Evolutionary conservation across 768 basidiomycete genomes (phyloP).

Genomic region (Clavulina sp.): DNA sequence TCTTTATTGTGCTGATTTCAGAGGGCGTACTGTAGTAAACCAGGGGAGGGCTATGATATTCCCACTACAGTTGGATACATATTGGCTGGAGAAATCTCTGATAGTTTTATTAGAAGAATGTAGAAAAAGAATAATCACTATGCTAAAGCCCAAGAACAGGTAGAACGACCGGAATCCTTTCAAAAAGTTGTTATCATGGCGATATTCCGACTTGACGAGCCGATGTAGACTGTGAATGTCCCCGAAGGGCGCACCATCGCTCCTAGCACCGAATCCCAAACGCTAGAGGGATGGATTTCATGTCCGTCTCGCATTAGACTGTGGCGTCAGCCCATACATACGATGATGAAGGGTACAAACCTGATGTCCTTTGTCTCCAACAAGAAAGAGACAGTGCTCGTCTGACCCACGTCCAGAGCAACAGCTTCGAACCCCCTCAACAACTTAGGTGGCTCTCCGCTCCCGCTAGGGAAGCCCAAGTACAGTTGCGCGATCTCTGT

Average conservation of each 20-base stretch:
- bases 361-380: slow-evolving; percentile 13
- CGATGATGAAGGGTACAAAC: slow-evolving; percentile 5
- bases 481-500: slow-evolving; percentile 32
- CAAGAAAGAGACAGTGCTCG: slow-evolving; percentile 21
- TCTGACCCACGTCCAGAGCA: slow-evolving; percentile 23
- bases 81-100: too few species aligned
- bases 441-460: slow-evolving; percentile 33
- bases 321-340: too few species aligned
- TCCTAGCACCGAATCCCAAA: slow-evolving; percentile 38
- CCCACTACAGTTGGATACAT: too few species aligned
- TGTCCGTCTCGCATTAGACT: too few species aligned
- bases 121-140: too few species aligned
- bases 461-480: slow-evolving; percentile 29
- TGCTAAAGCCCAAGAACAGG: too few species aligned
- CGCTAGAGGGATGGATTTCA: slow-evolving; percentile 20
- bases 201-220: slow-evolving; percentile 34
- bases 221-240: slow-evolving; percentile 34
- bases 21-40: too few species aligned
- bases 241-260: slow-evolving; percentile 34
- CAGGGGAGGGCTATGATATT: too few species aligned
- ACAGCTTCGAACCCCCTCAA: slow-evolving; percentile 37
- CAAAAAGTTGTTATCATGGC: slow-evolving; percentile 17
- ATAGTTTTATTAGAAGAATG: too few species aligned
- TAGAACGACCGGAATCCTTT: too few species aligned
- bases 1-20: too few species aligned